A percentile compares a stretch with the other conserved stretches of the same genome.
These are phyloP conservation scores for Colletotrichum shisoi DNA, from an alignment of 2,329 filamentous ascomycete species.

Conservation along the genomic window DNA sequence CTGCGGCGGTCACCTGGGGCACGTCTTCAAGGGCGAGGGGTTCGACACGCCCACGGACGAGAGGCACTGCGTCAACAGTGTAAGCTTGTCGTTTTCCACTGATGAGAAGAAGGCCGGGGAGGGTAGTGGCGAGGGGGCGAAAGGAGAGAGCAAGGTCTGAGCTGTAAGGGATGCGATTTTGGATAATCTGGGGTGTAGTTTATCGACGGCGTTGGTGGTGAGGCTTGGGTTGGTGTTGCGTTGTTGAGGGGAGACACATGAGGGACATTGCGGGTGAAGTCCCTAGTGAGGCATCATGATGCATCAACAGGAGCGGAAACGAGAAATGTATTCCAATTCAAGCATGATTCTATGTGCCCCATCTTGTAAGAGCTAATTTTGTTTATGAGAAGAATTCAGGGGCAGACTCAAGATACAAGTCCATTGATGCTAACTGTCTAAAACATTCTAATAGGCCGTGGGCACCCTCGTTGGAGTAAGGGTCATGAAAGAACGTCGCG, in stretches of 20 bases:
- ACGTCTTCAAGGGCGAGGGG: slow-evolving; percentile 91
- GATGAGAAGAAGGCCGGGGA: slow-evolving; percentile 62
- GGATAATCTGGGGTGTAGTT: background rate
- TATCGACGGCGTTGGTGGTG: background rate
- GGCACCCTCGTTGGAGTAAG: no score
- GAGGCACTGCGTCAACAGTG: slow-evolving; percentile 94
- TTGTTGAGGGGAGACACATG: background rate
- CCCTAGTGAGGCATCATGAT: no score
- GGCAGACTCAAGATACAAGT: no score
- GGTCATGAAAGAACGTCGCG: no score
- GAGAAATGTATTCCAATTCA: no score
- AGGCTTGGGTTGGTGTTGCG: background rate
- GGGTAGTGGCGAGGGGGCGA: slow-evolving; percentile 45
- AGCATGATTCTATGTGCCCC: no score
- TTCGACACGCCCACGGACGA: slow-evolving; percentile 89
- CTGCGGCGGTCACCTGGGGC: slow-evolving; percentile 89
- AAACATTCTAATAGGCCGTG: no score
- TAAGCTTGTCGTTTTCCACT: slow-evolving; percentile 82
- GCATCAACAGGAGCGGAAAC: background rate
- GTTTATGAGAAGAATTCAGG: no score
- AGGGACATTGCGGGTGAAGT: background rate
- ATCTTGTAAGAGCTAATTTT: no score
- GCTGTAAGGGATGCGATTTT: background rate
- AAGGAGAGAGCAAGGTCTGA: slow-evolving; percentile 50
- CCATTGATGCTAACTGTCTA: no score